Base-by-base conservation (phyloP, 495 filamentous ascomycete genomes). In the Geoglossum glabrum region DNA sequence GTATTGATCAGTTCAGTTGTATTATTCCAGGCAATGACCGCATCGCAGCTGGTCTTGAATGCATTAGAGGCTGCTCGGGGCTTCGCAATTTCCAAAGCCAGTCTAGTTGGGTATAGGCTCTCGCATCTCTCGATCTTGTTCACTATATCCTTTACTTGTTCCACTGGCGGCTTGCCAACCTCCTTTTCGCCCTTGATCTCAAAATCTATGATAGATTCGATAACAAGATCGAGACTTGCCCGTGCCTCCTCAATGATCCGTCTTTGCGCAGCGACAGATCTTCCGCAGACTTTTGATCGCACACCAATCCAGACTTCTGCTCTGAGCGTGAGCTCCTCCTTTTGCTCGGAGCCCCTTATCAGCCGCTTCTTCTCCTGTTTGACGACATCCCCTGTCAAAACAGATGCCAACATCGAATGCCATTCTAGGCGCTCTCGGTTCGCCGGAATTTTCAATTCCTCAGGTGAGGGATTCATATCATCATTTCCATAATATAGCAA, bases 1-100 rank as follows among this genome's bases (percentile, higher is more conserved):
- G 87, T 97, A 65, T 90, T 95, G 73, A 98, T 97, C 63, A 97
- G 81, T 65, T 90, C 80, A n/a, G 90, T 97, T 45, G 90, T 95
- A 67, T 96, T 97, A 69, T 95, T 83, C 92, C 92, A 98, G 0
- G 93, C 80, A 58, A 94, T 83, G 57, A 98, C 79, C 31, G 92
- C 81, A 60, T 90, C 86, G 63, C 83, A 88, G 40, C 85, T 89
- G 47, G 87, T 79, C 52, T 74, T 72, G 66, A 87, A 97, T 26
- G 81, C 76, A 4, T 77, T 73, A 7, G 89, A 93, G 9, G 78
- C 82, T 23, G 82, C 80, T 45, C 82, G 73, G 15, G 85, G 82
- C 62, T 95, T 80, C 15, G 81, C 83, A 17, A 65, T 63, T 61
- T 83, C 80, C 62, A 98, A 76, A 27, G 84, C 80, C 38, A 76